phyloP scores from a whole-genome alignment of 306 rosid genomes.

The Canavalia gladiata region DNA sequence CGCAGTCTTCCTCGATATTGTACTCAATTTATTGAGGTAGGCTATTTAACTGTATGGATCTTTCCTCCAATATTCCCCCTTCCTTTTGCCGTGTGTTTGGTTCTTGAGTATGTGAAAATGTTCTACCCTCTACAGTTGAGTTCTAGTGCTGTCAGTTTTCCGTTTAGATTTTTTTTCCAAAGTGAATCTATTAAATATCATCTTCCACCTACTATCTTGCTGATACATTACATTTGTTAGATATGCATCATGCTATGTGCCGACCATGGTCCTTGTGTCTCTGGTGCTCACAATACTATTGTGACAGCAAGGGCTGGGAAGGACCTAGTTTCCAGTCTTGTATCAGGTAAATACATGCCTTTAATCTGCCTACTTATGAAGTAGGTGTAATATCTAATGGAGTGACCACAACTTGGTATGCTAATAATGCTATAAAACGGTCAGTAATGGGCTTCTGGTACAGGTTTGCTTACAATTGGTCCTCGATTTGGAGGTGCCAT shows the following conservation, averaged over 20 bases:
- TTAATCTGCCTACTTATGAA: slow-evolving; percentile 25
- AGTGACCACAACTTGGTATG: slow-evolving; percentile 17
- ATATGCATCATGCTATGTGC: slow-evolving; percentile 98
- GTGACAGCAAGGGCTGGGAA: slow-evolving; percentile 99
- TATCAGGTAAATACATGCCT: slow-evolving; percentile 72
- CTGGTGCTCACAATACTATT: slow-evolving; percentile 98
- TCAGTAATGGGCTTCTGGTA: slow-evolving; percentile 56
- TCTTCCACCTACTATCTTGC: slow-evolving; percentile 30
- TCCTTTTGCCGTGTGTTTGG: neutral
- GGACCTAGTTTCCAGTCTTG: slow-evolving; percentile 97
- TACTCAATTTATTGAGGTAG: slow-evolving; percentile 93
- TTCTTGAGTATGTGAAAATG: slow-evolving; percentile 10
- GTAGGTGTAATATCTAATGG: slow-evolving; percentile 28
- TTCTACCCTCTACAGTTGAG: slow-evolving; percentile 6
- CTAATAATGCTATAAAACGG: slow-evolving; percentile 29
- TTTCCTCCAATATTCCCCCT: slow-evolving; percentile 9
- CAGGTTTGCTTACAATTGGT: slow-evolving; percentile 99
- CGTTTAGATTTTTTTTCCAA: slow-evolving; percentile 29
- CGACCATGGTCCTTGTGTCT: slow-evolving; percentile 98
- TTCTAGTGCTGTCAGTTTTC: slow-evolving; percentile 28
- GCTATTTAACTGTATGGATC: slow-evolving; percentile 38
- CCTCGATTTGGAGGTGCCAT: slow-evolving; percentile 99
- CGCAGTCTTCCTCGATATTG: slow-evolving; percentile 99
- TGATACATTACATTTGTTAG: slow-evolving; percentile 61
- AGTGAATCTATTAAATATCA: slow-evolving; percentile 18